These are phyloP conservation scores for Fusarium nurragi DNA, from an alignment of 2,329 filamentous ascomycete species.

Conservation along the genomic window DNA sequence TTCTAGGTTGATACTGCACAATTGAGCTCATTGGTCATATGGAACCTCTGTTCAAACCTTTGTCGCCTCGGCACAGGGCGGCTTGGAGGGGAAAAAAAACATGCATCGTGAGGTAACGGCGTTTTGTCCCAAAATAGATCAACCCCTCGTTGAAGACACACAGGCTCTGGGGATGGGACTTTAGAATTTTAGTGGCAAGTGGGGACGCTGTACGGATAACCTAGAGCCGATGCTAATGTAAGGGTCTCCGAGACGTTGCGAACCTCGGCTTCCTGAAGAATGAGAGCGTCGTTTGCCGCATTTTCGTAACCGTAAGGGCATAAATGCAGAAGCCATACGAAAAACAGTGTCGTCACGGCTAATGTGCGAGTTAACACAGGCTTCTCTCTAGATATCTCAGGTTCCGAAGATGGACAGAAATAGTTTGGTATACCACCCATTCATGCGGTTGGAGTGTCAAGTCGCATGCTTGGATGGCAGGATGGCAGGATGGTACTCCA, in stretches of 20 bases:
- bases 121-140: constrained; percentile 35
- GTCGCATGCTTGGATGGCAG: no score
- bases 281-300: background rate
- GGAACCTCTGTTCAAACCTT: background rate
- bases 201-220: background rate
- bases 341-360: background rate
- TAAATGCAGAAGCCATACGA: background rate
- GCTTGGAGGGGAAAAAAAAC: background rate
- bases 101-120: constrained; percentile 10
- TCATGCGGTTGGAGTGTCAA: constrained; percentile 4
- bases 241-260: constrained; percentile 4
- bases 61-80: constrained; percentile 4
- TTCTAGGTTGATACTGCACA: background rate
- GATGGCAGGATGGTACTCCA: background rate
- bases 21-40: background rate
- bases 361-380: background rate
- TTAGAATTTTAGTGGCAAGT: constrained; percentile 1
- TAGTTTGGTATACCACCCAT: background rate
- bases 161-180: constrained; percentile 1
- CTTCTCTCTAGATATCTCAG: background rate
- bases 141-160: background rate
- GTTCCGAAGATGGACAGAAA: background rate
- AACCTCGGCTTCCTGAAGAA: constrained; percentile 15
- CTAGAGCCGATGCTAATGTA: constrained; percentile 3
- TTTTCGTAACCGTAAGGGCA: background rate